These are phyloP conservation scores for Leishmania mexicana DNA, from an alignment of 208 protist genomes.

Conservation along the genomic window DNA sequence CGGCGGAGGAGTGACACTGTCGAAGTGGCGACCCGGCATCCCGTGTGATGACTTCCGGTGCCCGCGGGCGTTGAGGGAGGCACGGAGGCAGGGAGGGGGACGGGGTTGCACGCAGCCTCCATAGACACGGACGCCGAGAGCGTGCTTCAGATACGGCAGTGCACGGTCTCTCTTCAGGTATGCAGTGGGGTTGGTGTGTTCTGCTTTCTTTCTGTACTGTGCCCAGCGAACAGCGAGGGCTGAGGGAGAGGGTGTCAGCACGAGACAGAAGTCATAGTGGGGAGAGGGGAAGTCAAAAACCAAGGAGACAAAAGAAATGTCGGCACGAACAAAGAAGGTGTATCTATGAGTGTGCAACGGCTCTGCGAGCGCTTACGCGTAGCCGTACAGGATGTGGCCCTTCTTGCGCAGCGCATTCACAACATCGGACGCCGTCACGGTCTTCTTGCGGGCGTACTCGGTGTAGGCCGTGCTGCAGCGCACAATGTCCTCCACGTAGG, in stretches of 20 bases:
- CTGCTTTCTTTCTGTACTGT: background rate
- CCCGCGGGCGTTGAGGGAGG: background rate
- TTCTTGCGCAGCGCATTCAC: constrained; percentile 90
- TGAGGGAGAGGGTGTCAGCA: background rate
- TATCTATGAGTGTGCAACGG: constrained; percentile 6
- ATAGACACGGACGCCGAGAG: background rate
- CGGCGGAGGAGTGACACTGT: background rate
- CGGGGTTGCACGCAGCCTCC: background rate
- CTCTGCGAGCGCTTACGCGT: constrained; percentile 38
- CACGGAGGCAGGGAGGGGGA: too few relatives aligned
- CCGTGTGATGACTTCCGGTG: background rate
- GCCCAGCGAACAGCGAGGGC: background rate
- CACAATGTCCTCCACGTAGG: constrained; percentile 83
- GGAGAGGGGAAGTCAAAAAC: background rate
- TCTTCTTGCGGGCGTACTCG: constrained; percentile 84
- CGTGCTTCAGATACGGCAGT: background rate
- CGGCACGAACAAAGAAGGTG: background rate
- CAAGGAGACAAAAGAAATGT: background rate
- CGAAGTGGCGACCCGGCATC: background rate
- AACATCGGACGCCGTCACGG: constrained; percentile 84
- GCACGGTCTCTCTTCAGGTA: background rate
- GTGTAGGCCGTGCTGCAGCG: constrained; percentile 85
- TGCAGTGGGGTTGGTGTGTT: background rate
- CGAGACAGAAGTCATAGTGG: background rate
- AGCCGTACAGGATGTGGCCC: constrained; percentile 92